Conservation (phyloP, 139 green algal species). For the Yamagishiella unicocca region DNA sequence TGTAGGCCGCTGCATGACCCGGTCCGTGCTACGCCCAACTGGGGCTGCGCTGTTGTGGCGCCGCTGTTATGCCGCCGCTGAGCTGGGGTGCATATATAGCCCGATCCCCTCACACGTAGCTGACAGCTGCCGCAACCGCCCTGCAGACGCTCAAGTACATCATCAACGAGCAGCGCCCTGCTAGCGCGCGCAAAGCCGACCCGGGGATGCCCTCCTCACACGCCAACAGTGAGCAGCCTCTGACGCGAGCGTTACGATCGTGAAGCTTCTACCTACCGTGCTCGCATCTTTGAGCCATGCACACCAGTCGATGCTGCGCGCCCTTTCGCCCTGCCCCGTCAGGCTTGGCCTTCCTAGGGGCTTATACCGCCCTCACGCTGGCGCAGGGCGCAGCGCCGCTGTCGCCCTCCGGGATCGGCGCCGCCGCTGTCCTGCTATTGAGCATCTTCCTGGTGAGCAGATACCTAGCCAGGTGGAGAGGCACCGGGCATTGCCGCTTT, state of each 20-base stretch:
- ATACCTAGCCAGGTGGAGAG: background rate
- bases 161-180: constrained; percentile 80
- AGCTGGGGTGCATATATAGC: too few species aligned
- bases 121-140: too few species aligned
- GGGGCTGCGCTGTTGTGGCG: too few species aligned
- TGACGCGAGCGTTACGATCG: too few species aligned
- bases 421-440: constrained; percentile 1
- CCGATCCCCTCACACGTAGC: too few species aligned
- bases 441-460: constrained; percentile 67
- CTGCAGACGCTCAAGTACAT: constrained; percentile 75
- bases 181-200: constrained; percentile 71
- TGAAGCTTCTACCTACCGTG: too few species aligned
- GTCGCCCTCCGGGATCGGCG: background rate
- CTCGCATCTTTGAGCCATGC: too few species aligned
- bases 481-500: background rate
- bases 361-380: constrained; percentile 65
- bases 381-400: background rate
- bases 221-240: constrained; percentile 62
- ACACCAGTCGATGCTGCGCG: too few species aligned
- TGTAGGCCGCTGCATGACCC: too few species aligned
- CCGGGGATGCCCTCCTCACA: constrained; percentile 70
- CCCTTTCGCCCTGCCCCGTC: background rate
- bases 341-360: constrained; percentile 77
- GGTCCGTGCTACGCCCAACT: too few species aligned
- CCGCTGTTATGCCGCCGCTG: too few species aligned